A percentile compares a stretch with the other conserved stretches of the same genome.
Conservation (phyloP, 306 rosid species). For the Cicer yamashitae region DNA sequence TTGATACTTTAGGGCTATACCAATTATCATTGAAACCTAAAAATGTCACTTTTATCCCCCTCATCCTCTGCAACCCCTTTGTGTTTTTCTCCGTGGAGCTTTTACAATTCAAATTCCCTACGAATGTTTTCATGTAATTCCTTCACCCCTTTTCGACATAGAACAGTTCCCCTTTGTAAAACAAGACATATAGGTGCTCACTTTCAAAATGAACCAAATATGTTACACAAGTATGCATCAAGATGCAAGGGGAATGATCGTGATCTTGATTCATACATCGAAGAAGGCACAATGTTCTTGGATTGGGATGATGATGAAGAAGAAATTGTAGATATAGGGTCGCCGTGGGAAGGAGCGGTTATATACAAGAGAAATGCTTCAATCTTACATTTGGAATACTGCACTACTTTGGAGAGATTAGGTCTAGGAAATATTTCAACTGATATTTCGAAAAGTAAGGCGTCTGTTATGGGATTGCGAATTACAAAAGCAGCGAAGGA, state of each 20-base stretch:
- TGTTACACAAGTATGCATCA: slow-evolving; percentile 39
- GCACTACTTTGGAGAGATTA: slow-evolving; percentile 94
- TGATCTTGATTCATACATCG: slow-evolving; percentile 49
- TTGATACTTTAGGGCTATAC: slow-evolving; percentile 38
- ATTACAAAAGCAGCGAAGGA: slow-evolving; percentile 77
- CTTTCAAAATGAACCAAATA: slow-evolving; percentile 38
- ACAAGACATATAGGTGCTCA: slow-evolving; percentile 5
- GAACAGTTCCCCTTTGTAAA: slow-evolving; percentile 32
- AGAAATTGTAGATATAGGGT: slow-evolving; percentile 56
- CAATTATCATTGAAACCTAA: slow-evolving; percentile 29
- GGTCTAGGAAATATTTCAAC: slow-evolving; percentile 77
- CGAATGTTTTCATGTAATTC: slow-evolving; percentile 34
- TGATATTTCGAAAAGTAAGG: slow-evolving; percentile 70
- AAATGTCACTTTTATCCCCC: slow-evolving; percentile 66
- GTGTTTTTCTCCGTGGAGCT: slow-evolving; percentile 41
- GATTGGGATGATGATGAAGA: slow-evolving; percentile 60
- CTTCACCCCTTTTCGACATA: slow-evolving; percentile 43
- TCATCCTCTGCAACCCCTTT: slow-evolving; percentile 53
- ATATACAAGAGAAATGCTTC: slow-evolving; percentile 76
- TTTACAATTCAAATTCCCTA: slow-evolving; percentile 45
- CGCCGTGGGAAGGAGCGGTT: slow-evolving; percentile 95
- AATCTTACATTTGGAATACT: slow-evolving; percentile 72
- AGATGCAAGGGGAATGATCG: slow-evolving; percentile 47
- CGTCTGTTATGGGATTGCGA: slow-evolving; percentile 85
- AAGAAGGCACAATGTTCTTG: slow-evolving; percentile 44